Evolutionary conservation across 257 asterid genomes (phyloP), one percentile per base, ranked within the genome.

Genomic region (Verbena officinalis): DNA sequence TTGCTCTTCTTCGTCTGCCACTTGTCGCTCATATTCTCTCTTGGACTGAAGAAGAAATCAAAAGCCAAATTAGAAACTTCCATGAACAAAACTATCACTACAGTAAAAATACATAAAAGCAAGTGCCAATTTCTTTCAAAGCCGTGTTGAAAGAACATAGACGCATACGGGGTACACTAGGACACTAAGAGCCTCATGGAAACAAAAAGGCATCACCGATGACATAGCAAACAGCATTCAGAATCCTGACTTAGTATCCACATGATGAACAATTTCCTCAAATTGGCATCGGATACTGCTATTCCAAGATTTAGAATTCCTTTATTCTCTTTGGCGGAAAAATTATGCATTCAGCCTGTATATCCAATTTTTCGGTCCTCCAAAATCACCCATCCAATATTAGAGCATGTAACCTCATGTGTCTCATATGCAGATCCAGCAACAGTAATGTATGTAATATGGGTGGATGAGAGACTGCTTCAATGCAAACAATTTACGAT

Each of bases 1-100:
- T 60, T 68, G 70, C 62, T 80, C 90, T 78, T 93, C 99, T 77
- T 90, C 96, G 66, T 84, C 92, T 43, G 94, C 97, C 62, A 87
- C 45, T 70, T 93, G 87, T 17, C 72, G 87, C 77, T 93, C 99
- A 59, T 81, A 76, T 54, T 90, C 95, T 74, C 75, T 84, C 86
- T 65, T 90, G 11, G 96, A 84, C 98, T 92, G 80, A 67, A 68
- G 69, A 49, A 73, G 69, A 16, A 65, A 65, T 50, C 69, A 68
- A 72, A 67, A 71, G 50, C 69, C 52, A 68, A 70, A 64, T 63
- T 30, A 52, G 60, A 50, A 67, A 48, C 16, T 58, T 46, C 22
- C 52, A 49, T 52, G 24, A 55, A 52, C 48, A 60, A 64, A 51
- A 46, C 38, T 50, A 72, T 51, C 70, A 10, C 27, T 49, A 57